Evolutionary conservation across 2,329 filamentous ascomycete species (phyloP).

Genomic region (Cordyceps pruinosa): DNA sequence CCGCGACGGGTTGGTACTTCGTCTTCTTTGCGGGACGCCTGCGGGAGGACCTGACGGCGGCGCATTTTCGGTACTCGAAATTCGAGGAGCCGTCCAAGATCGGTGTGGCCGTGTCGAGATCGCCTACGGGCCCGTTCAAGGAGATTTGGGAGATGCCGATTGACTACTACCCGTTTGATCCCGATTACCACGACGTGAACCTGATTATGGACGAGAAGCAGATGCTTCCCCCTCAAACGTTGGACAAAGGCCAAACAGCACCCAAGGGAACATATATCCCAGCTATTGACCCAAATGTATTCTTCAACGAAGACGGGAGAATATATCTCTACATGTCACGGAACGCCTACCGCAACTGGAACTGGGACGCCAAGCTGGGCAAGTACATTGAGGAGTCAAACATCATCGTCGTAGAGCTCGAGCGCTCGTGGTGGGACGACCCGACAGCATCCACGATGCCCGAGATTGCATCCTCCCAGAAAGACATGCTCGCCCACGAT

Average conservation of each 20-base stretch:
- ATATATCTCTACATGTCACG: slow-evolving; percentile 30
- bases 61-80: slow-evolving; percentile 27
- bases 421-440: slow-evolving; percentile 30
- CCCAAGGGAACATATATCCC: slow-evolving; percentile 31
- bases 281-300: slow-evolving; percentile 41
- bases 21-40: slow-evolving; percentile 30
- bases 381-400: slow-evolving; percentile 33
- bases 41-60: slow-evolving; percentile 25
- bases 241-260: slow-evolving; percentile 21
- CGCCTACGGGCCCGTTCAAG: slow-evolving; percentile 26
- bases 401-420: slow-evolving; percentile 30
- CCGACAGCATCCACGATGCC: slow-evolving; percentile 28
- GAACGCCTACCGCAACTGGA: slow-evolving; percentile 32
- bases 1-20: slow-evolving; percentile 30
- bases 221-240: slow-evolving; percentile 25
- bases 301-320: slow-evolving; percentile 33
- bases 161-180: slow-evolving; percentile 30
- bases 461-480: slow-evolving; percentile 24
- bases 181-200: slow-evolving; percentile 29
- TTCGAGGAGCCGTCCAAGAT: slow-evolving; percentile 32
- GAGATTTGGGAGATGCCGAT: slow-evolving; percentile 27
- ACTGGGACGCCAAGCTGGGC: slow-evolving; percentile 25
- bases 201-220: slow-evolving; percentile 31
- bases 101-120: slow-evolving; percentile 28
- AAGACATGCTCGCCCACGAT: slow-evolving; percentile 22